Conservation (phyloP, 2,329 filamentous ascomycete genomes). For the Juglanconis juglandina region DNA sequence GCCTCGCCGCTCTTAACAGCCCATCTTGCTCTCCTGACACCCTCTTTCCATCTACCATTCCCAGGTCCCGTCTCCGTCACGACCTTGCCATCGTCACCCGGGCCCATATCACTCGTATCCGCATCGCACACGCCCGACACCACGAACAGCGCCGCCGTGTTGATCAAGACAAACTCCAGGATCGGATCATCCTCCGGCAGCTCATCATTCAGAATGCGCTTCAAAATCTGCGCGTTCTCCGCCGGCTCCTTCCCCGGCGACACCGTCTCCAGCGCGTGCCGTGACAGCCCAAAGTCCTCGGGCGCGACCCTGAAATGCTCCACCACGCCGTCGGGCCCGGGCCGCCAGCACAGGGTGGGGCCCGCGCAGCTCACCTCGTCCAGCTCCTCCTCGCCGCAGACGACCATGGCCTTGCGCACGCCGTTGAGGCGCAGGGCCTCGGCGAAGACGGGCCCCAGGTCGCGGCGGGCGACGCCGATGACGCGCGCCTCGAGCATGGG, state of each 20-base stretch:
- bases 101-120: constrained; percentile 74
- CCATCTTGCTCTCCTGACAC: constrained; percentile 81
- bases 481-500: constrained; percentile 77
- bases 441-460: constrained; percentile 84
- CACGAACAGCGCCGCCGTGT: constrained; percentile 84
- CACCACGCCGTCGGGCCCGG: constrained; percentile 47
- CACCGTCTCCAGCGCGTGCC: constrained; percentile 72
- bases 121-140: constrained; percentile 82
- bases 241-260: constrained; percentile 80
- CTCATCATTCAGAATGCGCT: constrained; percentile 70
- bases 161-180: constrained; percentile 89
- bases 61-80: constrained; percentile 80
- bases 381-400: constrained; percentile 91
- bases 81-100: constrained; percentile 75
- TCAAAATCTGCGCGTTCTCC: constrained; percentile 84
- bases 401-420: constrained; percentile 78
- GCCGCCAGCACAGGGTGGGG: constrained; percentile 81
- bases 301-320: constrained; percentile 73
- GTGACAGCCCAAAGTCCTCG: constrained; percentile 78
- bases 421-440: constrained; percentile 77
- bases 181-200: constrained; percentile 76
- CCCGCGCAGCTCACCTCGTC: constrained; percentile 95
- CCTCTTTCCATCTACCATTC: constrained; percentile 91
- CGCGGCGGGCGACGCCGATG: constrained; percentile 85
- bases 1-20: constrained; percentile 82